Conservation (phyloP, 2,329 filamentous ascomycete species). For the Lomentospora prolificans region DNA sequence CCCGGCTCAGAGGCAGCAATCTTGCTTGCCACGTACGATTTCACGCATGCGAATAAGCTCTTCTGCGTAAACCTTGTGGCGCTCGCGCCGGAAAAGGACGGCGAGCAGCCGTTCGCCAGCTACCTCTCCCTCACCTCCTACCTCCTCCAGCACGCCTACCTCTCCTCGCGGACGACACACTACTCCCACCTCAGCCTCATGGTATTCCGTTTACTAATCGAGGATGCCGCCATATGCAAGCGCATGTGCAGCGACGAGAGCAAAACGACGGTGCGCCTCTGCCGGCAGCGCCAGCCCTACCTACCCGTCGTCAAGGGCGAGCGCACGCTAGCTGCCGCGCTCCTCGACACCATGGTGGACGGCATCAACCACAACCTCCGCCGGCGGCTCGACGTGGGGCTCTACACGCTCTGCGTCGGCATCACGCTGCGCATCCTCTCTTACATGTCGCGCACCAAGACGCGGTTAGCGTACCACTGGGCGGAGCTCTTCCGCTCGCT, state of each 20-base stretch:
- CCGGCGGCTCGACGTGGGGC: constrained; percentile 69
- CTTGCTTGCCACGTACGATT: constrained; percentile 82
- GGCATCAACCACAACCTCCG: constrained; percentile 90
- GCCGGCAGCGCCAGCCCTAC: constrained; percentile 79
- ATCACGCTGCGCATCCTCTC: constrained; percentile 76
- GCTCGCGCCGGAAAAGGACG: constrained; percentile 48
- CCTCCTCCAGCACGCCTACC: constrained; percentile 83
- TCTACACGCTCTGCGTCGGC: constrained; percentile 75
- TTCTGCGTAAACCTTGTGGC: constrained; percentile 81
- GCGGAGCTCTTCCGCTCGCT: constrained; percentile 86
- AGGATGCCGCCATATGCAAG: constrained; percentile 76
- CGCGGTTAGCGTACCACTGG: constrained; percentile 85
- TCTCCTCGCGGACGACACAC: constrained; percentile 64
- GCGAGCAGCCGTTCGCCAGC: constrained; percentile 65
- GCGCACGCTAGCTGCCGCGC: constrained; percentile 61
- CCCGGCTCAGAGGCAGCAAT: constrained; percentile 72
- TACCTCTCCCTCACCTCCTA: constrained; percentile 89
- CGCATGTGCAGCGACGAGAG: constrained; percentile 72
- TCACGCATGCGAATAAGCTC: constrained; percentile 86
- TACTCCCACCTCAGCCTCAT: constrained; percentile 83
- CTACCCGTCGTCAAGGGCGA: constrained; percentile 66
- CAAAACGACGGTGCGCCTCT: constrained; percentile 67
- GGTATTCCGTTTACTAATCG: constrained; percentile 74
- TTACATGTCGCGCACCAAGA: constrained; percentile 72
- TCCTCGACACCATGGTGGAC: constrained; percentile 83